Evolutionary conservation across 768 basidiomycete species (phyloP).

Genomic region (Guyanaporus albipodus): DNA sequence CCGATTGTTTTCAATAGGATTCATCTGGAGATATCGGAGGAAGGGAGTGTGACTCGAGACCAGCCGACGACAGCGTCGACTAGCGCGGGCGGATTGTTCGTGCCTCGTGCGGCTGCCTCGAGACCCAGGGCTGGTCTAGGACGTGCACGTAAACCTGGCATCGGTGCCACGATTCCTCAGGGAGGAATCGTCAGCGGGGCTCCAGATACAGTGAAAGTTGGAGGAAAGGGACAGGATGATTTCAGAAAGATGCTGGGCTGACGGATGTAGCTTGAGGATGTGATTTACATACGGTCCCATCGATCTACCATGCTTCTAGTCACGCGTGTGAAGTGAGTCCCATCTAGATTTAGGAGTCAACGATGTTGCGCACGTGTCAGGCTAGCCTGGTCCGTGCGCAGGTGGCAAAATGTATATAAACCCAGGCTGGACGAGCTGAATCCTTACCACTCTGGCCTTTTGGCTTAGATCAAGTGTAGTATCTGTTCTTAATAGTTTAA

Average conservation of each 20-base stretch:
- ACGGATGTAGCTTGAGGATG: constrained; percentile 1
- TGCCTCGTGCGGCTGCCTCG: constrained; percentile 61
- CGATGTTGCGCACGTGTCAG: neutral
- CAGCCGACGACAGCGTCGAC: constrained; percentile 34
- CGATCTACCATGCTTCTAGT: no score
- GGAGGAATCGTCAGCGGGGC: constrained; percentile 8
- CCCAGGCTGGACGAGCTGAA: neutral
- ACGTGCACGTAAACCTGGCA: constrained; percentile 42
- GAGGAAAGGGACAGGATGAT: constrained; percentile 60
- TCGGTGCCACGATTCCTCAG: constrained; percentile 15
- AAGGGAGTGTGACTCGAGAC: constrained; percentile 33
- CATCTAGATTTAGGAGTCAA: neutral
- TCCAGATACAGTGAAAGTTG: constrained; percentile 8
- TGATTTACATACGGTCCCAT: no score
- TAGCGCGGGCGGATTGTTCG: constrained; percentile 51
- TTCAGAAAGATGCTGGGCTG: constrained; percentile 74
- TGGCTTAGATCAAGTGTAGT: constrained; percentile 79
- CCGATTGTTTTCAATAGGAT: constrained; percentile 68
- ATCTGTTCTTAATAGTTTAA: constrained; percentile 66
- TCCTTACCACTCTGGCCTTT: constrained; percentile 42
- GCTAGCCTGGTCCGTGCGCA: constrained; percentile 9
- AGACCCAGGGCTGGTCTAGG: constrained; percentile 73
- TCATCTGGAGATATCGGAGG: constrained; percentile 57
- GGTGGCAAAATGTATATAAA: constrained; percentile 1
- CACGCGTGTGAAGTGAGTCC: no score